Evolutionary conservation across 306 rosid species (phyloP).

Genomic region (Hippophae rhamnoides): DNA sequence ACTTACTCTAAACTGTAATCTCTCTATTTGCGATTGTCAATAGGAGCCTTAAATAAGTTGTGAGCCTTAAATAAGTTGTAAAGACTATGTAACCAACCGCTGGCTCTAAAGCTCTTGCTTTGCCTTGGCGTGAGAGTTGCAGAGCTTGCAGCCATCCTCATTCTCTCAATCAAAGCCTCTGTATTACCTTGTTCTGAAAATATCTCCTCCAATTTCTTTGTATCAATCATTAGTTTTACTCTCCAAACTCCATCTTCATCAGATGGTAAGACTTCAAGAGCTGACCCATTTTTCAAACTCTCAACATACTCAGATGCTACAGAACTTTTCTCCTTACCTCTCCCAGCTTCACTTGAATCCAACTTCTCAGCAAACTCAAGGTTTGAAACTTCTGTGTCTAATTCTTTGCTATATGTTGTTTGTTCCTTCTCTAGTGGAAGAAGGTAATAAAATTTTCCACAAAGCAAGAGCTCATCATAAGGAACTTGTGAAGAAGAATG

Average conservation of each 20-base stretch:
- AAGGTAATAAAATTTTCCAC: conserved; percentile 51
- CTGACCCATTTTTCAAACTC: conserved; percentile 21
- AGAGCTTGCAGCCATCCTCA: conserved; percentile 24
- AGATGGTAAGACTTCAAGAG: conserved; percentile 14
- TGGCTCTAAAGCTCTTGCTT: conserved; percentile 12
- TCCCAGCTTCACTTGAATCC: conserved; percentile 15
- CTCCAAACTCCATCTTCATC: conserved; percentile 27
- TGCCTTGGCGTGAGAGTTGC: conserved; percentile 15
- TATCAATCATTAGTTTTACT: conserved; percentile 24
- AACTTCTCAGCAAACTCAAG: conserved; percentile 5
- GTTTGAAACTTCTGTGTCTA: conserved; percentile 5
- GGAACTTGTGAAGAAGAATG: conserved; percentile 34
- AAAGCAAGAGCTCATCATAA: conserved; percentile 26
- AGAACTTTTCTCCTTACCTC: conserved; percentile 1
- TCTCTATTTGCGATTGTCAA: not conserved
- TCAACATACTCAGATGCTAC: conserved; percentile 33
- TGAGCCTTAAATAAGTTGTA: conserved; percentile 15
- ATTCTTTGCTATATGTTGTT: not conserved
- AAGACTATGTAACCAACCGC: conserved; percentile 12
- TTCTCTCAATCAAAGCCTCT: conserved; percentile 22
- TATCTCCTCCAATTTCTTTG: conserved; percentile 23
- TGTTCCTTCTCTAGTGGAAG: conserved; percentile 35
- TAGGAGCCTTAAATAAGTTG: conserved; percentile 14
- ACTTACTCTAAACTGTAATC: not conserved
- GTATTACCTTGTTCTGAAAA: conserved; percentile 22